Percentiles rank a stretch among this genome's conserved stretches.
Evolutionary conservation across 176 grass and related monocot species (phyloP).

Genomic region (Tuctoria greenei): DNA sequence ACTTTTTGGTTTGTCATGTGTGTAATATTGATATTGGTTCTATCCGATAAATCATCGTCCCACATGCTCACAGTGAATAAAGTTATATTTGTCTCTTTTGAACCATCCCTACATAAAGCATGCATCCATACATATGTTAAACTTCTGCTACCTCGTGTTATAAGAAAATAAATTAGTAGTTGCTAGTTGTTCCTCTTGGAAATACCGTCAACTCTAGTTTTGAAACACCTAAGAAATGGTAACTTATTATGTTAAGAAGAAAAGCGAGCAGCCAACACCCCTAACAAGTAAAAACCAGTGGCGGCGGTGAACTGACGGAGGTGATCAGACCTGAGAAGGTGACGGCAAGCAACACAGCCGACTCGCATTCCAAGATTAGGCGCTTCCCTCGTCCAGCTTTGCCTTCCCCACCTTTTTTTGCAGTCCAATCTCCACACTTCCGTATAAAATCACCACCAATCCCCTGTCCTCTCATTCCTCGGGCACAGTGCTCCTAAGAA

Average conservation of each 20-base stretch:
- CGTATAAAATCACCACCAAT: constrained; percentile 39
- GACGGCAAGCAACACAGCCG: constrained; percentile 25
- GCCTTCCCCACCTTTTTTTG: constrained; percentile 33
- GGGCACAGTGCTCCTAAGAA: neutral
- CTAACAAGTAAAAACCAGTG: neutral
- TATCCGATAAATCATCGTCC: neutral
- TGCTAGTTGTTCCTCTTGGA: neutral
- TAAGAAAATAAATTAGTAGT: neutral
- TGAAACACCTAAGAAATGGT: neutral
- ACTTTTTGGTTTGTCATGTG: neutral
- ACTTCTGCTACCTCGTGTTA: too few species aligned
- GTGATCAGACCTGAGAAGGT: constrained; percentile 1
- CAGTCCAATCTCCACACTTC: constrained; percentile 16
- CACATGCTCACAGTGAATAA: neutral
- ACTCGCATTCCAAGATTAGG: neutral
- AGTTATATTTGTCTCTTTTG: neutral
- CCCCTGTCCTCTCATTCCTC: constrained; percentile 14
- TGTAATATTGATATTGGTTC: too few species aligned
- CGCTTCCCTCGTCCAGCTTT: neutral
- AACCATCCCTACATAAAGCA: neutral
- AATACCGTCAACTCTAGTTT: neutral
- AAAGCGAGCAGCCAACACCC: too few species aligned
- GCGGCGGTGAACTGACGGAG: neutral
- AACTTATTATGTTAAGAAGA: neutral
- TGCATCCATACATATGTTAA: neutral